Base-by-base conservation (phyloP, 2,329 filamentous ascomycete species). In the Phialocephala subalpina region DNA sequence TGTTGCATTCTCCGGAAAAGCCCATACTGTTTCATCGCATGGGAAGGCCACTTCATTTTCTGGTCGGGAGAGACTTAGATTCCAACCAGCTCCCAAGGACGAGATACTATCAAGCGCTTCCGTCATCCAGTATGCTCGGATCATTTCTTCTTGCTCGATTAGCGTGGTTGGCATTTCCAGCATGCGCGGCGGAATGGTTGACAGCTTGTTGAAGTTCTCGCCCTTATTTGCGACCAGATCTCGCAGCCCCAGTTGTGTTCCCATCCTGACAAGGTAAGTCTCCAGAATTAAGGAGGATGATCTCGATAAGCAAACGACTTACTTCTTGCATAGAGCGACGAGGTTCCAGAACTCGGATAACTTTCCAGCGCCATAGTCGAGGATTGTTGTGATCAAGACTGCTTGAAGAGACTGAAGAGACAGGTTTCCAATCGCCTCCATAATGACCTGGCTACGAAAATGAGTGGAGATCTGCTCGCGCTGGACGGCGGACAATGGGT, bases 71-170 rank as follows among this genome's bases (percentile, higher is more conserved):
- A 69, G 25, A 35, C 57, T 57, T 12, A 69, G 60, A 55, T 77
- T 74, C 73, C 74, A 76, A 45, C 73, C 70, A 27, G 73, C 75
- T 14, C 77, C 77, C 3, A 78, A 65, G 4, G 74, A 76, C 0
- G 76, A 77, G 22, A 77, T 74, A 33, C 73, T 73, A 58, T 79
- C 77, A 3, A 79, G 71, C 20, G 78, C 75, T 70, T 78, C 75
- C 5, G 73, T 76, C 77, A 78, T 78, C 77, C 77, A 78, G 63
- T 77, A 78, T 33, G 77, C 77, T 64, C 77, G 71, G 20, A 78
- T 76, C 36, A 72, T 70, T 63, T 78, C 77, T 69, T 79, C 77
- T 35, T 73, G 72, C 29, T 77, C 74, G 18, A 78, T 74, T 1
- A 77, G 65, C 0, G 75, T 75, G 16, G 70, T 69, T 11, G 75